Evolutionary conservation across 176 grass and related monocot species (phyloP).

Genomic region (Canna indica): DNA sequence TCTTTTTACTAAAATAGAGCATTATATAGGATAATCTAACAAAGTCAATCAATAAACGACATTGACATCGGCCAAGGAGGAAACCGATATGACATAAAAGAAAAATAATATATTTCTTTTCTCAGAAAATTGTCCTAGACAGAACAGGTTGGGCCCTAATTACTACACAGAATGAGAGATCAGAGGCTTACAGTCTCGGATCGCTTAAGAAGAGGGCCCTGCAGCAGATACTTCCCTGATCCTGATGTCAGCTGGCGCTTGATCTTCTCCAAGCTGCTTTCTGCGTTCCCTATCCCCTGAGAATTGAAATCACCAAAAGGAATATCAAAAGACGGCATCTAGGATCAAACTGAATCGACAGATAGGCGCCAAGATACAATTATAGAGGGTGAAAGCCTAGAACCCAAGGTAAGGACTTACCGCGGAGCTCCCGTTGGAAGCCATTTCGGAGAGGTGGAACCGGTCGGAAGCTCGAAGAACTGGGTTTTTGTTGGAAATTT

Average conservation of each 20-base stretch:
- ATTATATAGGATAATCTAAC: background rate
- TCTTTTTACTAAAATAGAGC: too few relatives aligned
- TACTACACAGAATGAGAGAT: constrained; percentile 4
- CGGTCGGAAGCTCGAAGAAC: too few relatives aligned
- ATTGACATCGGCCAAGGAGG: background rate
- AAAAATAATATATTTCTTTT: too few relatives aligned
- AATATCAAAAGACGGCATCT: background rate
- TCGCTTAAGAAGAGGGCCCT: constrained; percentile 88
- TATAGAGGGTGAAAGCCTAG: constrained; percentile 13
- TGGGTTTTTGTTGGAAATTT: background rate
- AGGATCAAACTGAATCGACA: constrained; percentile 17
- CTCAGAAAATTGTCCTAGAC: background rate
- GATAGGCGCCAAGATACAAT: background rate
- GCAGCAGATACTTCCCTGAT: constrained; percentile 79
- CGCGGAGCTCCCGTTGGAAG: constrained; percentile 5
- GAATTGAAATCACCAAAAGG: constrained; percentile 15
- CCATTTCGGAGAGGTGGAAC: background rate
- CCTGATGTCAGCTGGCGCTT: constrained; percentile 82
- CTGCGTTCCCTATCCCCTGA: constrained; percentile 36
- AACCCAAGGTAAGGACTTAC: constrained; percentile 4
- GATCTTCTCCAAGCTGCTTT: constrained; percentile 86
- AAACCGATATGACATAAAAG: background rate
- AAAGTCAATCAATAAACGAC: background rate
- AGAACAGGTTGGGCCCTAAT: constrained; percentile 14
- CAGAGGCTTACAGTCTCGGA: constrained; percentile 70